phyloP scores from a whole-genome alignment of 2,329 filamentous ascomycete genomes.

The Plenodomus tracheiphilus region DNA sequence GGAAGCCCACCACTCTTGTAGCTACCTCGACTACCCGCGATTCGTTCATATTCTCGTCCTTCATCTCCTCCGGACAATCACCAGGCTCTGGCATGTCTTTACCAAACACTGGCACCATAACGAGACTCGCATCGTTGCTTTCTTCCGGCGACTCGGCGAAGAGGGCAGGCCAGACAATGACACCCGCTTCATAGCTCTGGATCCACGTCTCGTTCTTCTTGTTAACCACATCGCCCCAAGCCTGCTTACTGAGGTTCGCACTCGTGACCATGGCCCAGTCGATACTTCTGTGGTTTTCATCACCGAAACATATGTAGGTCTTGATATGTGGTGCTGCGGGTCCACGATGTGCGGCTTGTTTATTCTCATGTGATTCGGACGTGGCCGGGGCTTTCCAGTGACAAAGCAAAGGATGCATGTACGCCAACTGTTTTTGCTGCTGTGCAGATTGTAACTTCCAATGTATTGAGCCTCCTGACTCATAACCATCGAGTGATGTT shows the following conservation, averaged over 20 bases:
- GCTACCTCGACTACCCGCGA: not conserved
- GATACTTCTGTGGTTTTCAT: conserved; percentile 53
- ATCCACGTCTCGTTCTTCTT: conserved; percentile 66
- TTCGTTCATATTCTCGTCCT: conserved; percentile 8
- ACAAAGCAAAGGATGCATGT: conserved; percentile 69
- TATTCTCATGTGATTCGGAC: not conserved
- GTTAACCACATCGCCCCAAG: conserved; percentile 73
- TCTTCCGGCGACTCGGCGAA: conserved; percentile 37
- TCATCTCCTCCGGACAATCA: conserved; percentile 14
- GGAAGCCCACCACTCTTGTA: conserved; percentile 62
- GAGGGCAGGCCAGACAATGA: conserved; percentile 76
- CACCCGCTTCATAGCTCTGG: conserved; percentile 81
- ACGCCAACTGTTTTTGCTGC: conserved; percentile 74
- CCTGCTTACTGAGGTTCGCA: conserved; percentile 89
- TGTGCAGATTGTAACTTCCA: conserved; percentile 72
- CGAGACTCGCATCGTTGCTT: conserved; percentile 10
- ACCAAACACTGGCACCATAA: conserved; percentile 72
- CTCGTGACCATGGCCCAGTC: conserved; percentile 88
- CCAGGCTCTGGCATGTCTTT: conserved; percentile 56
- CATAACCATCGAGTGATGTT: conserved; percentile 75
- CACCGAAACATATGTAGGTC: conserved; percentile 74
- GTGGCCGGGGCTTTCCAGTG: conserved; percentile 65
- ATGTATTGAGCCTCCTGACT: conserved; percentile 78
- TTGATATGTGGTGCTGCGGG: conserved; percentile 86
- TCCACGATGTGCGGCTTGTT: conserved; percentile 32